phyloP scores from a whole-genome alignment of 495 filamentous ascomycete species.

The Aspergillus coremiiformis region DNA sequence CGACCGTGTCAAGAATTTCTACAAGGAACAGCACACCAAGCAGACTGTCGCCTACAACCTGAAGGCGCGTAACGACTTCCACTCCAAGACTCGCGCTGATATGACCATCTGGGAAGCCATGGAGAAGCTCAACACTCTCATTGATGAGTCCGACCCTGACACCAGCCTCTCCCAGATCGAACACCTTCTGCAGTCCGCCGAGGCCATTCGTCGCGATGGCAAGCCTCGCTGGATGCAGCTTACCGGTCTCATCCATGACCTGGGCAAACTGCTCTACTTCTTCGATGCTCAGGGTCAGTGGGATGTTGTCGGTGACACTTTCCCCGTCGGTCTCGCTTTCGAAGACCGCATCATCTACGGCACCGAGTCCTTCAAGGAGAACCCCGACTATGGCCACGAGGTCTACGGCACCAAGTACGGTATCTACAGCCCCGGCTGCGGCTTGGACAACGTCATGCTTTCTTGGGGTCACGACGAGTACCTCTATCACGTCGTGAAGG shows the following conservation, averaged over 20 bases:
- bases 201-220: conserved; percentile 79
- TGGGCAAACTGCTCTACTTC: conserved; percentile 84
- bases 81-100: conserved; percentile 56
- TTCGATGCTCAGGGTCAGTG: conserved; percentile 77
- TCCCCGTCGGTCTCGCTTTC: conserved; percentile 83
- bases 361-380: conserved; percentile 60
- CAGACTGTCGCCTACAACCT: conserved; percentile 83
- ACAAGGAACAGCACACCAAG: conserved; percentile 75
- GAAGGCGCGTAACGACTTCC: conserved; percentile 62
- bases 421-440: conserved; percentile 70
- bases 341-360: conserved; percentile 69
- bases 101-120: conserved; percentile 88
- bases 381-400: conserved; percentile 58
- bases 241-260: conserved; percentile 80
- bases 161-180: conserved; percentile 81
- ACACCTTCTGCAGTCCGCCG: conserved; percentile 77
- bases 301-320: conserved; percentile 90
- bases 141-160: conserved; percentile 86
- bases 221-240: conserved; percentile 93
- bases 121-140: conserved; percentile 79
- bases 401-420: conserved; percentile 67
- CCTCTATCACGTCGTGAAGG: conserved; percentile 73
- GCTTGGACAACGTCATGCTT: conserved; percentile 77
- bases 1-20: conserved; percentile 75
- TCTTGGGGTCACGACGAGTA: conserved; percentile 93